Evolutionary conservation across 352 stramenopile species (phyloP).

Genomic region (Phytophthora rubi): DNA sequence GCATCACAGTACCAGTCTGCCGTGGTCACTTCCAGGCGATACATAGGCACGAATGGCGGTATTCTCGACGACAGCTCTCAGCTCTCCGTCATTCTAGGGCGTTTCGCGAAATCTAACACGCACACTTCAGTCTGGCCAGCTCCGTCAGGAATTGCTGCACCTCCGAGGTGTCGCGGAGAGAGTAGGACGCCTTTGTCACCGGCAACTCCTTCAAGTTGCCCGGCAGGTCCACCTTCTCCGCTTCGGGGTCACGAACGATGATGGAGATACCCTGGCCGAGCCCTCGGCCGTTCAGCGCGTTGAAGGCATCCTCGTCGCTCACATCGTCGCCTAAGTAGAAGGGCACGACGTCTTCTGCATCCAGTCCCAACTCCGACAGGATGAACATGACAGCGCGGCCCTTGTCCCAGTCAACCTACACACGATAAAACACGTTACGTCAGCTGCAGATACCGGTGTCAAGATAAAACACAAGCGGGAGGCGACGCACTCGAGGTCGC

Average conservation of each 20-base stretch:
- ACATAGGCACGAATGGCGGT: constrained; percentile 20
- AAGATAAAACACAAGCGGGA: background rate
- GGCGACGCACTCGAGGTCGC: constrained; percentile 46
- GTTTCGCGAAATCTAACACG: constrained; percentile 33
- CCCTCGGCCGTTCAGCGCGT: constrained; percentile 51
- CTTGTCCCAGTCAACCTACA: constrained; percentile 84
- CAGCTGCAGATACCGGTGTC: background rate
- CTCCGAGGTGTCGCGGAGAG: constrained; percentile 60
- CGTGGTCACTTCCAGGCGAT: constrained; percentile 12
- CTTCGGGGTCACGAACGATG: constrained; percentile 65
- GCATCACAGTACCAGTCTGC: constrained; percentile 13
- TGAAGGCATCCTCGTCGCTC: constrained; percentile 80
- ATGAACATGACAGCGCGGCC: constrained; percentile 79
- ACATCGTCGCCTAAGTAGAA: constrained; percentile 87
- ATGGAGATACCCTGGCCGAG: constrained; percentile 63
- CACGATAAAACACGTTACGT: background rate
- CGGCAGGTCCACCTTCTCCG: constrained; percentile 51
- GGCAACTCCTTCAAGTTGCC: constrained; percentile 55
- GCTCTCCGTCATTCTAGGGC: constrained; percentile 13
- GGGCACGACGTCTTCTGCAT: constrained; percentile 71
- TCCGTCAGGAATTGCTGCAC: constrained; percentile 65
- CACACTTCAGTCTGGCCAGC: constrained; percentile 49
- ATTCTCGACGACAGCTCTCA: constrained; percentile 19
- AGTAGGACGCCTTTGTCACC: constrained; percentile 61
- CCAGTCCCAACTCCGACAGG: constrained; percentile 66